A percentile compares a stretch with the other conserved stretches of the same genome.
These are phyloP conservation scores for Teratosphaeria pseudoeucalypti DNA, from an alignment of 2,329 filamentous ascomycete genomes.

Conservation along the genomic window DNA sequence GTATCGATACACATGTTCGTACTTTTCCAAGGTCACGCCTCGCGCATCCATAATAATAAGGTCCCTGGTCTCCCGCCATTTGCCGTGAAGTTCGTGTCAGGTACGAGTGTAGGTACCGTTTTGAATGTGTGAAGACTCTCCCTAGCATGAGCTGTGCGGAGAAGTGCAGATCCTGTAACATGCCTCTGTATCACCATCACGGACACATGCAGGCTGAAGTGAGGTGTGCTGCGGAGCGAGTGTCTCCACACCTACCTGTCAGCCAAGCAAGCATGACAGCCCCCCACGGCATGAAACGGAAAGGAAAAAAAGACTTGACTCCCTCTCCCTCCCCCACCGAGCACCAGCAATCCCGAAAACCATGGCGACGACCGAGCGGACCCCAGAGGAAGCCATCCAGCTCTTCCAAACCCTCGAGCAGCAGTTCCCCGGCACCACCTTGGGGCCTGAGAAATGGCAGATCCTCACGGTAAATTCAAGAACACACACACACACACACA, in stretches of 20 bases:
- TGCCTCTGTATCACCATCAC: not conserved
- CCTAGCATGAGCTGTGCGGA: not conserved
- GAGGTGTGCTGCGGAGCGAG: not conserved
- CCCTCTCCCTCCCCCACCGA: no score
- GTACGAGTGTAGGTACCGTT: no score
- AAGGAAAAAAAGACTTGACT: no score
- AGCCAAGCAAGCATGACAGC: not conserved
- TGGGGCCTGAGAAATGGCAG: slow-evolving; percentile 39
- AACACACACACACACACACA: no score
- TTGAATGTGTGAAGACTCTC: no score
- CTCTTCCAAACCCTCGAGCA: slow-evolving; percentile 35
- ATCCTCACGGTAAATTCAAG: slow-evolving; percentile 27
- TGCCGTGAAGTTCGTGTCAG: no score
- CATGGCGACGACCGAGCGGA: slow-evolving; percentile 25
- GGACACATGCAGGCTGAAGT: not conserved
- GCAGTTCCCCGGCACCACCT: slow-evolving; percentile 32
- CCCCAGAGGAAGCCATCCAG: slow-evolving; percentile 28
- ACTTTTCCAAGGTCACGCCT: no score
- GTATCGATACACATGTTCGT: no score
- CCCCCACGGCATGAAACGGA: not conserved
- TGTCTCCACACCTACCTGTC: not conserved
- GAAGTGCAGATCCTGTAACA: no score
- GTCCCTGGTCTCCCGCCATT: no score
- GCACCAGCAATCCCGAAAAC: no score
- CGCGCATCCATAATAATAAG: no score